These are phyloP conservation scores for Tarenaya hassleriana DNA, from an alignment of 345 rosid species.

Conservation along the genomic window DNA sequence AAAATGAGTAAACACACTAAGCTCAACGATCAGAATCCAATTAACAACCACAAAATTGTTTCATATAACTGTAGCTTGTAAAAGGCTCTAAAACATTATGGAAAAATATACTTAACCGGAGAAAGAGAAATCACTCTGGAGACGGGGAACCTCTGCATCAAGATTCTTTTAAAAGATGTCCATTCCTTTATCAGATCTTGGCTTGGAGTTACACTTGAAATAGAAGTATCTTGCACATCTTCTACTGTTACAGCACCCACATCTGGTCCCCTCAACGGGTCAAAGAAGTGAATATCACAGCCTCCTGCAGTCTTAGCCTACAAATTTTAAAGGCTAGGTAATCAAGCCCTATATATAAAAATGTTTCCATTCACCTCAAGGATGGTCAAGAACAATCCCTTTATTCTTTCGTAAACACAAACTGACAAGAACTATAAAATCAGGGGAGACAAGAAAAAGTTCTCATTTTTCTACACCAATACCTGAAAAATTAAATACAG, in stretches of 20 bases:
- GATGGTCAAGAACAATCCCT: background rate
- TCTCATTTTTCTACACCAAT: background rate
- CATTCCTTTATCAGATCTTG: slow-evolving; percentile 52
- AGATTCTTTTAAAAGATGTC: slow-evolving; percentile 66
- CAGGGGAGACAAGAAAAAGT: background rate
- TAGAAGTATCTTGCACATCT: slow-evolving; percentile 27
- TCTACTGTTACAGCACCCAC: slow-evolving; percentile 26
- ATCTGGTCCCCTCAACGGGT: slow-evolving; percentile 54
- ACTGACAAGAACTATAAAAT: background rate
- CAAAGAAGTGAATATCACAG: slow-evolving; percentile 44
- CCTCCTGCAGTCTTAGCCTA: slow-evolving; percentile 32
- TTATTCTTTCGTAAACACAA: slow-evolving; percentile 1
- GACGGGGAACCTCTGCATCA: slow-evolving; percentile 83
- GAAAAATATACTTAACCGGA: slow-evolving; percentile 39
- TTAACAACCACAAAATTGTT: background rate
- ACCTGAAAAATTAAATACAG: background rate
- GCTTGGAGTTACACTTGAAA: slow-evolving; percentile 21
- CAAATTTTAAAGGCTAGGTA: background rate
- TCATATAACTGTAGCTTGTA: too few relatives aligned
- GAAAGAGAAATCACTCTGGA: slow-evolving; percentile 65
- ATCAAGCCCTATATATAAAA: slow-evolving; percentile 9
- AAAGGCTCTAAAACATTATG: background rate
- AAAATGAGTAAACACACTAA: slow-evolving; percentile 11
- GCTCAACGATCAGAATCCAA: slow-evolving; percentile 5
- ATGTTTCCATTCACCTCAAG: background rate